Base-by-base conservation (phyloP, 768 basidiomycete species). In the Tulasnella sp. region DNA sequence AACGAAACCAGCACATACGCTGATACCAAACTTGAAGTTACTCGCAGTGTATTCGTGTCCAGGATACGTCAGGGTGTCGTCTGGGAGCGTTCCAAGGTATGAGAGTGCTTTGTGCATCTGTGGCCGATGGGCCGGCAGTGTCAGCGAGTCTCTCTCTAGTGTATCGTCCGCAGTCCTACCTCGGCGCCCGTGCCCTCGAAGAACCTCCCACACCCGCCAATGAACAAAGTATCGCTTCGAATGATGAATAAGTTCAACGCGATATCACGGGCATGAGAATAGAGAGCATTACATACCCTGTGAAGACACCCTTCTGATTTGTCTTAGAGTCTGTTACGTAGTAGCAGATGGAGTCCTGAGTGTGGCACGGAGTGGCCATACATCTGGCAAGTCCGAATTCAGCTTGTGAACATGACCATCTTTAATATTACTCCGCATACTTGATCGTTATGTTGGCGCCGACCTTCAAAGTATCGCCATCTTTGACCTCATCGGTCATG, bases 291-390 rank as follows among this genome's bases (percentile, higher is more conserved):
- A 64, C 87, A 77, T 34, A 89, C 88, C 97, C 97, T 0, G 97
- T 98, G 86, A 99, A 97, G 50, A 98, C 95, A 22, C 89, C 93
- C 28, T 93, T 93, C 82, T 88, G 83, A 14, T 84, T 83, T 37
- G 85, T 85, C 74, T 87, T 83, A 37, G 90, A 82, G 78, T 89
- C 87, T 44, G 93, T 95, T 78, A 92, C 89, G 85, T 93, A 89
- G 88, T 92, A 99, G 88, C 94, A 98, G 83, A 97, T 97, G 22
- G 97, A 98, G 86, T 98, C 97, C 85, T 94, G 94, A 3, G 97
- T 99, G 85, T 98, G 97, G 86, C 96, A 97, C 1, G 96, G 95
- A 0, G 95, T 96, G 37, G 94, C 92, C 34, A 96, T 87, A 86
- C 93, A 95, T 85, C 94, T 94, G 41, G 64, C 3, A 31, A 28